Base-by-base conservation (phyloP, 78 protist genomes). In the Guillardia theta region DNA sequence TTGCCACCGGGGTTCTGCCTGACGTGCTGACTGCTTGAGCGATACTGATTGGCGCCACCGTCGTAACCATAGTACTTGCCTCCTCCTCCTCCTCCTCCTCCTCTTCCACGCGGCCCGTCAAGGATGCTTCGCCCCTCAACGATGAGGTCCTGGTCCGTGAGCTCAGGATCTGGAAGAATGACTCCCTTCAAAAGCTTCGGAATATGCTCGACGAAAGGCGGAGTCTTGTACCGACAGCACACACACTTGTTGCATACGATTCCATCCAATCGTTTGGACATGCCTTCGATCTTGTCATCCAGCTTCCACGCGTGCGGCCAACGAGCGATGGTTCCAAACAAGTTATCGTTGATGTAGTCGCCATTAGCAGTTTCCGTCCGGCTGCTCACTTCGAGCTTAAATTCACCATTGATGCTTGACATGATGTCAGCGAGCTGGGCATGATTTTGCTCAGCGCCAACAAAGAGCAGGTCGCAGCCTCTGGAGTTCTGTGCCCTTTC, bases 401-500 rank as follows among this genome's bases (percentile, higher is more conserved):
- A 70, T 24, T 24, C 83, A 24, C 41, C 41, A 36, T 0, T 12
- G n/a, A 80, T 0, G 53, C 45, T 30, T 36, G n/a, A 3, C 48
- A 80, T 37, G 90, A 80, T 44, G 44, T 37, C 50, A 0, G 50
- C 48, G 4, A 80, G 48, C 27, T 39, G 37, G 44, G 19, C 36
- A n/a, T 80, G 53, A 36, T 33, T 15, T 12, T 24, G 46, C 33
- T 70, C 22, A 37, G 12, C 9, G 37, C 90, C 90, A 19, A 64
- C 76, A 92, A 80, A 94, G 64, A 95, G 33, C 39, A 93, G 44
- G 36, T 83, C 33, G 30, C 39, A 0, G 46, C 96, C 95, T 36
- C 21, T n/a, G 43, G 50, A 1, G 93, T 95, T 95, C 70, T 95
- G 94, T 12, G 0, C 37, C 8, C n/a, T 8, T 78, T 94, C 97